Evolutionary conservation across 2,329 filamentous ascomycete species (phyloP).

Genomic region (Colletotrichum sp.): DNA sequence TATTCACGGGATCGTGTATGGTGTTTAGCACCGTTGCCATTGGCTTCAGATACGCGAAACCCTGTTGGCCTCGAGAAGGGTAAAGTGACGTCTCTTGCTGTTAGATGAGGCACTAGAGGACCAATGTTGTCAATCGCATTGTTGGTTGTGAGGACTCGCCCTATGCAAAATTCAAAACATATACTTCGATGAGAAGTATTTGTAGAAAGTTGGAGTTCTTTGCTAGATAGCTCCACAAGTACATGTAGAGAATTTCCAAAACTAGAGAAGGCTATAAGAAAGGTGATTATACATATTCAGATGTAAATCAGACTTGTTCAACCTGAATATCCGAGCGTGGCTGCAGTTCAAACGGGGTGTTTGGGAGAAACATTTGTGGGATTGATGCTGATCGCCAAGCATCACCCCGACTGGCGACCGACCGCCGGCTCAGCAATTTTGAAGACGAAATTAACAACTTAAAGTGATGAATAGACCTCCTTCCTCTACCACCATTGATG

Average conservation of each 20-base stretch:
- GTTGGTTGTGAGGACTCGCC: not conserved
- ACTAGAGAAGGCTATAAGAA: not conserved
- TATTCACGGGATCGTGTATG: not conserved
- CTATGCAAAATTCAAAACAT: rapidly evolving
- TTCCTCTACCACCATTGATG: not conserved
- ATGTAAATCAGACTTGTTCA: not conserved
- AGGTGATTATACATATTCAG: not conserved
- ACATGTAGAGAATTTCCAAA: not conserved
- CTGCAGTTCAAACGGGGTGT: not conserved
- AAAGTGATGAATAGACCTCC: not conserved
- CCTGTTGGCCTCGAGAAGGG: not conserved
- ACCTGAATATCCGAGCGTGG: not conserved
- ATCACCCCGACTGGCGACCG: too few relatives aligned
- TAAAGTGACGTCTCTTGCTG: not conserved
- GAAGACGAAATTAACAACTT: not conserved
- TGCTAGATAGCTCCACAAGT: not conserved
- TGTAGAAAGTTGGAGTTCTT: not conserved
- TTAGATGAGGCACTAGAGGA: not conserved
- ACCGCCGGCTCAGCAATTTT: too few relatives aligned
- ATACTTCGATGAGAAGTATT: not conserved
- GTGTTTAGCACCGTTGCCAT: not conserved
- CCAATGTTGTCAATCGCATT: not conserved
- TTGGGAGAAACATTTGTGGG: too few relatives aligned
- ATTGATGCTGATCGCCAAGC: too few relatives aligned
- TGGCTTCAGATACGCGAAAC: not conserved